Conservation (phyloP, 2,329 filamentous ascomycete genomes). For the Paecilomyces fulvus region DNA sequence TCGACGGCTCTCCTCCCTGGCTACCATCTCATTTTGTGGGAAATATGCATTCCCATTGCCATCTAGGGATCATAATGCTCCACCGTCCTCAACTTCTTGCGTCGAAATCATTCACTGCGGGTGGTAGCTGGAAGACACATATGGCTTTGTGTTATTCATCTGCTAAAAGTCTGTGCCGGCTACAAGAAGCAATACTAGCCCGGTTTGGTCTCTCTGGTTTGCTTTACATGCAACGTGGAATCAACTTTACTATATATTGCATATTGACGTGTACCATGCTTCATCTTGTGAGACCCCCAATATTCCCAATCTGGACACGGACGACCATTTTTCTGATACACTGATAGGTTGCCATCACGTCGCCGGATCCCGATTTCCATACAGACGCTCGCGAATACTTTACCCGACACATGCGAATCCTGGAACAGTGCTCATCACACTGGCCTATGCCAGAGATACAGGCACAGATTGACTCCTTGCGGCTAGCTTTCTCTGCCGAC, state of each 20-base stretch:
- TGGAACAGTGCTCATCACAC: constrained; percentile 72
- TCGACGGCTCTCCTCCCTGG: constrained; percentile 73
- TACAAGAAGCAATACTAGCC: constrained; percentile 75
- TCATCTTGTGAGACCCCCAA: constrained; percentile 65
- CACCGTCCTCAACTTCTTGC: constrained; percentile 78
- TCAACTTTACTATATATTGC: constrained; percentile 92
- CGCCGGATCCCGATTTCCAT: constrained; percentile 82
- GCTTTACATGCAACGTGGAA: constrained; percentile 85
- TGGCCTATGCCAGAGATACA: constrained; percentile 90
- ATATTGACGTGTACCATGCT: constrained; percentile 87
- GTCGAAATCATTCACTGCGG: constrained; percentile 60
- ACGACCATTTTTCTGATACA: background rate
- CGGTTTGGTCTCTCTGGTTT: constrained; percentile 71
- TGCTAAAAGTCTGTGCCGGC: constrained; percentile 72
- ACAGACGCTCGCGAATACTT: constrained; percentile 81
- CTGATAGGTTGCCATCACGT: constrained; percentile 75
- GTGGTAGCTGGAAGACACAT: constrained; percentile 76
- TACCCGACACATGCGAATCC: constrained; percentile 83
- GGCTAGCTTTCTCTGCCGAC: constrained; percentile 86
- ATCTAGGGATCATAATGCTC: constrained; percentile 76
- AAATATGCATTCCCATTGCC: constrained; percentile 83
- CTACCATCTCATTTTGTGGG: constrained; percentile 79
- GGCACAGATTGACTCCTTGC: constrained; percentile 77
- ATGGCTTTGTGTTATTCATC: constrained; percentile 80
- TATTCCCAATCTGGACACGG: background rate